Conservation (phyloP, 225 moss, liverwort and hornwort genomes). For the Sphagnum tenellum region DNA sequence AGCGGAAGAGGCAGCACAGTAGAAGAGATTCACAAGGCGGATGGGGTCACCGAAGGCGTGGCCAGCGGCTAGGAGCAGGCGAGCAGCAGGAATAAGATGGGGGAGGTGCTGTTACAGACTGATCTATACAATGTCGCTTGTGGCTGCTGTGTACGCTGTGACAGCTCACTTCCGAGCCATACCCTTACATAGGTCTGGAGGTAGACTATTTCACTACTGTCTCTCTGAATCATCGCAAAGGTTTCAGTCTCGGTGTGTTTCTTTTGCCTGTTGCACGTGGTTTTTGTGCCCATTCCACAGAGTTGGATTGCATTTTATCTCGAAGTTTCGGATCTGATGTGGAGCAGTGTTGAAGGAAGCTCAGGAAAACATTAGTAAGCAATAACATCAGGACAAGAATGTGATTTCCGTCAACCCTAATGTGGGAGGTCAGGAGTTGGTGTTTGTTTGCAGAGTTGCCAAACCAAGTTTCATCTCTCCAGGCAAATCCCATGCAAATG, state of each 20-base stretch:
- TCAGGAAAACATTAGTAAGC: not conserved
- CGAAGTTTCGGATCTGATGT: not conserved
- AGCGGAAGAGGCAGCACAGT: not conserved
- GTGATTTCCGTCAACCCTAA: not conserved
- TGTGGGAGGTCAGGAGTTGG: not conserved
- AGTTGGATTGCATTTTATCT: not conserved
- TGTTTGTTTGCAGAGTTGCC: constrained; percentile 22
- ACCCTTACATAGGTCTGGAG: constrained; percentile 16
- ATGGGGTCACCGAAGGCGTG: constrained; percentile 73
- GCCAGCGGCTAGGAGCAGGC: constrained; percentile 42
- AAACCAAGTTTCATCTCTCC: constrained; percentile 15
- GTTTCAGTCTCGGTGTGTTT: too few species aligned
- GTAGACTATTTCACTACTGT: constrained; percentile 5
- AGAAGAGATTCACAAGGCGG: constrained; percentile 3
- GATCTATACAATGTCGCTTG: constrained; percentile 23
- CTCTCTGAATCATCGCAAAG: too few species aligned
- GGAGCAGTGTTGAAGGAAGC: not conserved
- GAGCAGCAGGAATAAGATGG: constrained; percentile 33
- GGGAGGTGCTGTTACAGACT: constrained; percentile 53
- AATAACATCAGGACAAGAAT: not conserved
- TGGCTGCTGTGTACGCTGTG: constrained; percentile 48
- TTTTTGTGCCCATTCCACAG: not conserved
- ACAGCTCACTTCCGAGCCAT: constrained; percentile 48
- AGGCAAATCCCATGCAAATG: constrained; percentile 8
- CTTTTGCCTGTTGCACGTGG: too few species aligned